Conservation (phyloP, 75 land plant genomes). For the Sequoiadendron giganteum region DNA sequence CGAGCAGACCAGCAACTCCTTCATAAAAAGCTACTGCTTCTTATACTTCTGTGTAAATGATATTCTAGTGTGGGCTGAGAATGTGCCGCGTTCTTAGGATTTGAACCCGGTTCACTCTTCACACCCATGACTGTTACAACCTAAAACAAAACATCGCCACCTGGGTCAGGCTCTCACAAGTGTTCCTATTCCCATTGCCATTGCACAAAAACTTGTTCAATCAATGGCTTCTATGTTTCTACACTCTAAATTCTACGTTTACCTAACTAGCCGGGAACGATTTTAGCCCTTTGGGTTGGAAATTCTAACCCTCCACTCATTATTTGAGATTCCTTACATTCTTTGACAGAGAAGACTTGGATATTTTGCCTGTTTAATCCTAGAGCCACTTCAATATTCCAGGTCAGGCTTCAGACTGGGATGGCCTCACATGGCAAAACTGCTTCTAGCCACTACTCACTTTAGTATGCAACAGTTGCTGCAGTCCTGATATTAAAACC, state of each 20-base stretch:
- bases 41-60: too few species aligned
- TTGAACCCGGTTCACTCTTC: too few species aligned
- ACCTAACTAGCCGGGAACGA: not conserved
- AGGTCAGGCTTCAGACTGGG: not conserved
- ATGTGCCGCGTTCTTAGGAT: too few species aligned
- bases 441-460: not conserved
- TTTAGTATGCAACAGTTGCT: not conserved
- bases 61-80: too few species aligned
- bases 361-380: too few species aligned
- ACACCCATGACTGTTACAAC: too few species aligned
- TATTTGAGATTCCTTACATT: not conserved
- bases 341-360: too few species aligned
- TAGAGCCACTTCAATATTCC: not conserved
- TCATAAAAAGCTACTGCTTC: too few species aligned
- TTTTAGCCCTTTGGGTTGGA: not conserved
- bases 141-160: not conserved
- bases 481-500: not conserved
- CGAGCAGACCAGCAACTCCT: not conserved
- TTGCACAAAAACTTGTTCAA: not conserved
- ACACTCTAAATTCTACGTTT: not conserved
- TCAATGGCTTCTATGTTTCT: not conserved
- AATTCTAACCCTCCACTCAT: not conserved
- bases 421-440: not conserved
- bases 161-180: not conserved
- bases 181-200: not conserved